Evolutionary conservation across 192 early-diverging fungal species (phyloP).

Genomic region (Coemansia javaensis): DNA sequence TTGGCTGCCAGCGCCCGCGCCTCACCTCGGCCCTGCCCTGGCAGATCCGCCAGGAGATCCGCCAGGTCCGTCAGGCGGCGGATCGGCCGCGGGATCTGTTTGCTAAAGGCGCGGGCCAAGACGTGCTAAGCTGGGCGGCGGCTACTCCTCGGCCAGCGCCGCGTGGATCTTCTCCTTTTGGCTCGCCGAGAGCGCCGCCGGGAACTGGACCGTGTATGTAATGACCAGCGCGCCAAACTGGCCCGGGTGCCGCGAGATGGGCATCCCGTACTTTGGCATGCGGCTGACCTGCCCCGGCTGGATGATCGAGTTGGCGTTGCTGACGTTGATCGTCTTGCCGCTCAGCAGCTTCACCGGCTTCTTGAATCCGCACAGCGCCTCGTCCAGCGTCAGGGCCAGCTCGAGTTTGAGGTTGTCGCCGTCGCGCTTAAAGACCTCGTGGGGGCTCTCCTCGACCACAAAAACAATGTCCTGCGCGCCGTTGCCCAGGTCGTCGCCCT

Average conservation of each 20-base stretch:
- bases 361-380: slow-evolving; percentile 75
- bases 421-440: slow-evolving; percentile 79
- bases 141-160: slow-evolving; percentile 24
- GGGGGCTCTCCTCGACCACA: slow-evolving; percentile 88
- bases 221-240: slow-evolving; percentile 86
- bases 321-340: slow-evolving; percentile 65
- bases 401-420: slow-evolving; percentile 73
- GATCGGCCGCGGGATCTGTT: too few species aligned
- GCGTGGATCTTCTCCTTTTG: slow-evolving; percentile 66
- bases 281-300: slow-evolving; percentile 71
- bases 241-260: slow-evolving; percentile 76
- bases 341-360: slow-evolving; percentile 71
- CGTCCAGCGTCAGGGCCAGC: slow-evolving; percentile 66
- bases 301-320: slow-evolving; percentile 55
- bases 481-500: slow-evolving; percentile 81
- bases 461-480: slow-evolving; percentile 93
- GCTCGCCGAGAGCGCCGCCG: slow-evolving; percentile 56
- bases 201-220: slow-evolving; percentile 75
- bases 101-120: not conserved
- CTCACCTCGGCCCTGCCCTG: too few species aligned
- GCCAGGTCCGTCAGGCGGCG: too few species aligned
- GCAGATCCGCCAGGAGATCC: too few species aligned
- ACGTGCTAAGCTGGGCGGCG: not conserved
- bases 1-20: too few species aligned
- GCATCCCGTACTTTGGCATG: slow-evolving; percentile 87